phyloP scores from a whole-genome alignment of 2,329 filamentous ascomycete genomes.

The Phialophora macrospora region DNA sequence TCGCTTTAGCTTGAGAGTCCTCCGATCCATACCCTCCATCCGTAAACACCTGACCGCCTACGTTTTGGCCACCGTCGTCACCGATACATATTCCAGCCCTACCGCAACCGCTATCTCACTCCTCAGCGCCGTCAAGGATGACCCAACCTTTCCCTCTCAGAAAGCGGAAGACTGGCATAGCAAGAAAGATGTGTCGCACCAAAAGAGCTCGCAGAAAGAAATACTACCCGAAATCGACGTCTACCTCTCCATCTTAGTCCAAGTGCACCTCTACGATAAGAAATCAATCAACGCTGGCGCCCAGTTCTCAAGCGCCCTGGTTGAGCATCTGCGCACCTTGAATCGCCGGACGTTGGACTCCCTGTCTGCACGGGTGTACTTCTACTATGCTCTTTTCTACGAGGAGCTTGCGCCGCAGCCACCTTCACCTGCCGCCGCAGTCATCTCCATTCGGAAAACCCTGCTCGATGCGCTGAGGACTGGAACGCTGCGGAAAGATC shows the following conservation, averaged over 20 bases:
- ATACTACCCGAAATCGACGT: slow-evolving; percentile 84
- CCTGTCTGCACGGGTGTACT: slow-evolving; percentile 93
- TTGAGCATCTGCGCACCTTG: slow-evolving; percentile 81
- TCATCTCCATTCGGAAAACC: slow-evolving; percentile 83
- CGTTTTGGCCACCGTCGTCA: slow-evolving; percentile 78
- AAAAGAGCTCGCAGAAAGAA: slow-evolving; percentile 70
- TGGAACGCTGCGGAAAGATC: slow-evolving; percentile 94
- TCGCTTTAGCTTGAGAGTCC: slow-evolving; percentile 89
- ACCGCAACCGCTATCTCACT: slow-evolving; percentile 71
- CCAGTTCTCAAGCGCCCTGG: slow-evolving; percentile 80
- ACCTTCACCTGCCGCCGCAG: slow-evolving; percentile 83
- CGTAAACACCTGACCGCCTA: slow-evolving; percentile 87
- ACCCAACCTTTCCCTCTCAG: slow-evolving; percentile 62
- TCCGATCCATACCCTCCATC: slow-evolving; percentile 93
- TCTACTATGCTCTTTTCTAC: slow-evolving; percentile 95
- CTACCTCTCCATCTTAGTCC: slow-evolving; percentile 81
- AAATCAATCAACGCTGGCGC: slow-evolving; percentile 80
- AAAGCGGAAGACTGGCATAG: slow-evolving; percentile 63
- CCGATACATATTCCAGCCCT: slow-evolving; percentile 75
- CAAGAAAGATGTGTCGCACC: slow-evolving; percentile 74
- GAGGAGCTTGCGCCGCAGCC: slow-evolving; percentile 87
- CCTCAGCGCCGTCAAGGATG: slow-evolving; percentile 67
- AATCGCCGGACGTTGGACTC: slow-evolving; percentile 95
- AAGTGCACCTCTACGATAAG: slow-evolving; percentile 87
- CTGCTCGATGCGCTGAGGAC: slow-evolving; percentile 88